Evolutionary conservation across 2,329 filamentous ascomycete species (phyloP), one percentile per base, ranked within the genome.

Genomic region (Fusarium torulosum): DNA sequence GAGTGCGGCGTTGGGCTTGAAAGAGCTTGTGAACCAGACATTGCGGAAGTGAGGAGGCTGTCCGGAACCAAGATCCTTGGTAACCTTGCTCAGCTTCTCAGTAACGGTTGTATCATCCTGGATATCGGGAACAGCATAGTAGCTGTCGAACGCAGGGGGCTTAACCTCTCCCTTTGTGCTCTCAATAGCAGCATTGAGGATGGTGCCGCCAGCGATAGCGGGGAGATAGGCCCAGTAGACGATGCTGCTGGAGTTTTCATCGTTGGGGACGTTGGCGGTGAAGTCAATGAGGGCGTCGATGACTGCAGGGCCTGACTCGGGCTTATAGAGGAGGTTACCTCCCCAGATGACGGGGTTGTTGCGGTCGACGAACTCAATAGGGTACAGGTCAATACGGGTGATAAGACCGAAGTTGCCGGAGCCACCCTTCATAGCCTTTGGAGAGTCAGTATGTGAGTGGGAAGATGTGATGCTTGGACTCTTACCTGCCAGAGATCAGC

Each of bases 351-450:
- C 67, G 3, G 75, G 75, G 8, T 70, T 71, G 5, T 43, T 38
- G 2, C 66, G 64, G 53, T 76, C 69, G 7, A 55, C 67, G 20
- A 74, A 75, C 21, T 74, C 72, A 14, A 78, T 76, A 13, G 75
- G 66, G n/a, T 71, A 63, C 73, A 78, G 65, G 23, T 78, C 75
- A 20, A 76, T 72, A 21, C 73, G 69, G 5, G 81, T 78, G 17
- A 79, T 72, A 10, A 80, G 71, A 10, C 81, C 82, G 17, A 83
- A 80, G 65, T 85, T 85, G 57, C 77, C 80, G 14, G 77, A 77
- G n/a, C 82, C 82, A 7, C 83, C 84, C 45, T 83, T 81, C 20
- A 85, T 73, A 1, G 81, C 83, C 64, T 67, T 25, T 10, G n/a
- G 5, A 14, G 23, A 6, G 19, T 67, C 4, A 67, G 40, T 9